Percentiles rank a stretch among this genome's conserved stretches.
phyloP scores from a whole-genome alignment of 176 grass and related monocot genomes.

The Aegilops umbellulata region DNA sequence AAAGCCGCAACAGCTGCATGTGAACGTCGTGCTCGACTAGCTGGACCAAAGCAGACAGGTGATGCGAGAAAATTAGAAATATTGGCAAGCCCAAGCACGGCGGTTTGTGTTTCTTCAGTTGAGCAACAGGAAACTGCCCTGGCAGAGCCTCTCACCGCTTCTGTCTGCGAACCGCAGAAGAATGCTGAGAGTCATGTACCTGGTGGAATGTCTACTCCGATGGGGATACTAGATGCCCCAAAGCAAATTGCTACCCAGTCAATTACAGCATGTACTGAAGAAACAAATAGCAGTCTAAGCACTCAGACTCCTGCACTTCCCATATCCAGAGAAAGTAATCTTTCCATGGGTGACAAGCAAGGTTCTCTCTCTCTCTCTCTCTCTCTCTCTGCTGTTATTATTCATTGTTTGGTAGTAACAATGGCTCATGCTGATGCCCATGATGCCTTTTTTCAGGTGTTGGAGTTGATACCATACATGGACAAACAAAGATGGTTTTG shows the following conservation, averaged over 20 bases:
- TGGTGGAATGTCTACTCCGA: constrained; percentile 13
- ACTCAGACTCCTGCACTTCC: constrained; percentile 3
- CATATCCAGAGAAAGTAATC: constrained; percentile 25
- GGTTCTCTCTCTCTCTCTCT: not conserved
- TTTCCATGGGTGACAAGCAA: constrained; percentile 23
- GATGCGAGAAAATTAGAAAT: constrained; percentile 31
- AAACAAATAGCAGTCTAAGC: not conserved
- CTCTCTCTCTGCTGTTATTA: not conserved
- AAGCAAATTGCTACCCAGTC: constrained; percentile 1
- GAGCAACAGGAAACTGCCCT: constrained; percentile 35
- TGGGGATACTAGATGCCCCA: not conserved
- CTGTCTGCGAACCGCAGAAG: constrained; percentile 23
- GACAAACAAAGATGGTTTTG: constrained; percentile 22
- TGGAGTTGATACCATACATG: constrained; percentile 8
- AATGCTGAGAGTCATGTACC: constrained; percentile 16
- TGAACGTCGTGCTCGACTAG: constrained; percentile 54
- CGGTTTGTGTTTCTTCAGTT: constrained; percentile 11
- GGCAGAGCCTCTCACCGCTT: constrained; percentile 20
- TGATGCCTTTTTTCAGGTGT: constrained; percentile 27
- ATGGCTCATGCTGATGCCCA: constrained; percentile 3
- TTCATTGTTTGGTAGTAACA: not conserved
- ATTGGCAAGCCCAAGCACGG: constrained; percentile 9
- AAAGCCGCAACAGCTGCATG: constrained; percentile 51
- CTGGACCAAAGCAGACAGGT: constrained; percentile 53
- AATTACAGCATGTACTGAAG: constrained; percentile 4